phyloP scores from a whole-genome alignment of 768 basidiomycete species.

The Hygrophorus russula region DNA sequence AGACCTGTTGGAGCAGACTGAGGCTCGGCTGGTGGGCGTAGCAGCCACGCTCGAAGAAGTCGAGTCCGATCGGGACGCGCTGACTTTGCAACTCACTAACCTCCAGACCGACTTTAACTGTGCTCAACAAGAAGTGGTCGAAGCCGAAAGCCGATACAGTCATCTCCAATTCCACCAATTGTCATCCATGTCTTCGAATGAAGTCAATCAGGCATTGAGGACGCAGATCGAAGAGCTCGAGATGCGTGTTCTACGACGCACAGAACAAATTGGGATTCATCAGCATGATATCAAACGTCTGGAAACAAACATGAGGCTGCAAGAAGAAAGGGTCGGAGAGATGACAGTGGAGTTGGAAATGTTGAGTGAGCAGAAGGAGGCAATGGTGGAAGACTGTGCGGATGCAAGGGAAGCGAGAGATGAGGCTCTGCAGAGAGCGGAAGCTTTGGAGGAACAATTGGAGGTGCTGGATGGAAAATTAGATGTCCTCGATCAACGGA shows the following conservation, averaged over 20 bases:
- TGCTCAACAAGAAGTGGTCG: conserved; percentile 41
- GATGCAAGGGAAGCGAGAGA: conserved; percentile 67
- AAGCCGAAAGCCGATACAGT: conserved; percentile 51
- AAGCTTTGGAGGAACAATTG: conserved; percentile 51
- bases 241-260: conserved; percentile 47
- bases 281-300: conserved; percentile 71
- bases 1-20: conserved; percentile 27
- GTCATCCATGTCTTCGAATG: conserved; percentile 45
- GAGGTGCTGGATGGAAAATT: conserved; percentile 23
- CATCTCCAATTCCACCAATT: conserved; percentile 58
- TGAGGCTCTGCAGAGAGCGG: conserved; percentile 41
- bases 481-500: background rate
- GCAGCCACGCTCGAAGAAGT: conserved; percentile 38
- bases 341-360: conserved; percentile 62
- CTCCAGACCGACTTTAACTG: conserved; percentile 44
- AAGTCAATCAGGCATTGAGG: conserved; percentile 43
- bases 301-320: conserved; percentile 62
- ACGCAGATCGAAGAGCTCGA: conserved; percentile 64
- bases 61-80: conserved; percentile 57
- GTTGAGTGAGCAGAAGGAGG: conserved; percentile 53
- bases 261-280: conserved; percentile 66
- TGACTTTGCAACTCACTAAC: conserved; percentile 53
- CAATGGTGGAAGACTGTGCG: conserved; percentile 80
- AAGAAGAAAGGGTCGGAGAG: conserved; percentile 66
- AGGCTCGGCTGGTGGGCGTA: conserved; percentile 32